phyloP scores from a whole-genome alignment of 164 flowering plant genomes.

The Vitis riparia region DNA sequence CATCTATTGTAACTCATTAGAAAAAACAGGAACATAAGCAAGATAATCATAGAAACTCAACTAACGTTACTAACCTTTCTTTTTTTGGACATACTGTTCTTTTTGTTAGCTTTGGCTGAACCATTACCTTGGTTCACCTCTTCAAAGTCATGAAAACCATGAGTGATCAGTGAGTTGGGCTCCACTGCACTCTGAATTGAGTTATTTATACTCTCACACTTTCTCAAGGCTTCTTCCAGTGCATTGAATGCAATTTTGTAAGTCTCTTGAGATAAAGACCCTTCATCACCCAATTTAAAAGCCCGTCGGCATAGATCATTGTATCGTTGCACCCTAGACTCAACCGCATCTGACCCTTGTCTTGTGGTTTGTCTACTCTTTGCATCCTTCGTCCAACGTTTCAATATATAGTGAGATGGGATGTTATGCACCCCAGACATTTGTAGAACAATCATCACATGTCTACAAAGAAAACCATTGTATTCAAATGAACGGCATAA shows the following conservation, averaged over 20 bases:
- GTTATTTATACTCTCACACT: constrained; percentile 29
- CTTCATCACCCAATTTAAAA: constrained; percentile 43
- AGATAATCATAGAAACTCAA: neutral
- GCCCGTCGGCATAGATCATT: constrained; percentile 31
- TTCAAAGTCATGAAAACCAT: constrained; percentile 13
- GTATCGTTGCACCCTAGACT: constrained; percentile 31
- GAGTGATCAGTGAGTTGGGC: constrained; percentile 6
- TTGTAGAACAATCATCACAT: constrained; percentile 43
- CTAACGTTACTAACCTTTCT: constrained; percentile 21
- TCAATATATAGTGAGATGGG: constrained; percentile 34
- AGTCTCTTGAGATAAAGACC: constrained; percentile 39
- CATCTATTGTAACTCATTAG: neutral
- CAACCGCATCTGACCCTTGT: constrained; percentile 6
- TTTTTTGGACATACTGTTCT: constrained; percentile 10
- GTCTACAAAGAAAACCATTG: constrained; percentile 46
- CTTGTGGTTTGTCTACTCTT: constrained; percentile 15
- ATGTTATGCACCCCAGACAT: constrained; percentile 37
- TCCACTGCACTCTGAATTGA: constrained; percentile 13
- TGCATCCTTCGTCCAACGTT: constrained; percentile 46
- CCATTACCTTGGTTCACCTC: constrained; percentile 12
- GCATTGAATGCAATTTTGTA: constrained; percentile 29
- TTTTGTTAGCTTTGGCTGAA: constrained; percentile 16
- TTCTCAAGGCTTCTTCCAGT: constrained; percentile 34
- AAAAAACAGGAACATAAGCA: neutral
- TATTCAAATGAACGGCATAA: constrained; percentile 39